Base-by-base conservation (phyloP, 306 rosid species). In the Vigna mungo region DNA sequence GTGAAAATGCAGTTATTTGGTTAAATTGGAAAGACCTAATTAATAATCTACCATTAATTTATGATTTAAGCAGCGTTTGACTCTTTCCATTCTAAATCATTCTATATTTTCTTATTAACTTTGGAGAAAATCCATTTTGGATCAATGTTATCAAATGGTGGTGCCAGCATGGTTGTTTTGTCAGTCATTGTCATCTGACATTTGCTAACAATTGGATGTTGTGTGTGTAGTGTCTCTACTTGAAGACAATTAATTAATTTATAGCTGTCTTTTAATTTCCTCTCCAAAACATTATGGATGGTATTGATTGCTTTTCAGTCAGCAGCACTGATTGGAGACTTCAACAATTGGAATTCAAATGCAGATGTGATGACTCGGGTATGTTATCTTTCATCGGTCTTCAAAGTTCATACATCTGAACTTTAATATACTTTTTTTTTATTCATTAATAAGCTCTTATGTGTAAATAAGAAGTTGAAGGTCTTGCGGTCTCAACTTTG, bases 271-370 rank as follows among this genome's bases (percentile, higher is more conserved):
- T 68, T 83, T 51, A 34, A 34, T 60, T 79, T 54, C 74, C 76
- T 68, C 54, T 55, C 64, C 49, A 39, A 61, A 64, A 47, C 58
- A 32, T 62, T 70, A 58, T 78, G 79, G 52, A 52, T 70, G 58
- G 30, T 62, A 69, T 68, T 65, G 72, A 68, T 36, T 85, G 77
- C 58, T 30, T 80, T 85, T 89, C 92, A 95, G 99, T 92, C 97
- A 47, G 98, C 97, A 20, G 83, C 98, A 20, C 77, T 95, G 79
- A 91, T 95, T 59, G 98, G 98, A 80, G 97, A 92, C 87, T 95
- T 95, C 88, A 92, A 95, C 87, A 87, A 82, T 80, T 95, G 98
- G 98, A 92, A 95, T 91, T 91, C 94, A 23, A 87, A 90, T 82
- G 97, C 90, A 47, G 90, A 95, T 86, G 86, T 88, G 25, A 87